Percentiles rank a stretch among this genome's conserved stretches.
Evolutionary conservation across 192 early-diverging fungal genomes (phyloP).

Genomic region (Podila epicladia): DNA sequence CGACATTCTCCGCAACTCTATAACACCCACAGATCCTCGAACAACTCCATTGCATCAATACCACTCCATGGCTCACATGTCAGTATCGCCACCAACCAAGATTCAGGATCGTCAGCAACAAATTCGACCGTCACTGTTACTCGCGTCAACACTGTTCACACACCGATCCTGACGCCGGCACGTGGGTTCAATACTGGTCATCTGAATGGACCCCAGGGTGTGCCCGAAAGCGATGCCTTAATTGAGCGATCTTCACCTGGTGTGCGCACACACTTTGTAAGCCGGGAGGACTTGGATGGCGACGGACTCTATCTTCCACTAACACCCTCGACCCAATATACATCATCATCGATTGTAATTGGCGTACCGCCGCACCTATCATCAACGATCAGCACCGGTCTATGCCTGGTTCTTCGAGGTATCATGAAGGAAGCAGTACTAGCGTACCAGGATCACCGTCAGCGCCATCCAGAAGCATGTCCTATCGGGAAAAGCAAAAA

Average conservation of each 20-base stretch:
- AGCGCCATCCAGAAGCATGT: not conserved
- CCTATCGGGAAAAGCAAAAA: conserved; percentile 23
- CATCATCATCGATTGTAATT: conserved; percentile 19
- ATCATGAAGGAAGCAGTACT: not conserved
- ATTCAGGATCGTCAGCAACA: not conserved
- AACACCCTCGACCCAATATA: conserved; percentile 9
- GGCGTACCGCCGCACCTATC: conserved; percentile 8
- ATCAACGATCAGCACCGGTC: not conserved
- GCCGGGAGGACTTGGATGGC: not conserved
- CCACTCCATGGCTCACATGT: not conserved
- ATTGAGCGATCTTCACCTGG: conserved; percentile 31
- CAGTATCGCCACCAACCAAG: not conserved
- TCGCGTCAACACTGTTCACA: not conserved
- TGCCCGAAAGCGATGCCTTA: conserved; percentile 24
- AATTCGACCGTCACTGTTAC: not conserved
- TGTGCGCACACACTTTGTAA: conserved; percentile 6
- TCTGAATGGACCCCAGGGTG: conserved; percentile 17
- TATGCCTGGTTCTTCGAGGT: not conserved
- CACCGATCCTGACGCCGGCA: not conserved
- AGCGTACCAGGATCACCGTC: not conserved
- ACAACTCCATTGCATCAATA: not conserved
- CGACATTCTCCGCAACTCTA: not conserved
- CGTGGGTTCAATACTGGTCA: not conserved
- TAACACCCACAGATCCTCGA: not conserved
- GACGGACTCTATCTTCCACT: conserved; percentile 27